A percentile compares a stretch with the other conserved stretches of the same genome.
Evolutionary conservation across 352 stramenopile genomes (phyloP).

Genomic region (Thalassiosira hispida): DNA sequence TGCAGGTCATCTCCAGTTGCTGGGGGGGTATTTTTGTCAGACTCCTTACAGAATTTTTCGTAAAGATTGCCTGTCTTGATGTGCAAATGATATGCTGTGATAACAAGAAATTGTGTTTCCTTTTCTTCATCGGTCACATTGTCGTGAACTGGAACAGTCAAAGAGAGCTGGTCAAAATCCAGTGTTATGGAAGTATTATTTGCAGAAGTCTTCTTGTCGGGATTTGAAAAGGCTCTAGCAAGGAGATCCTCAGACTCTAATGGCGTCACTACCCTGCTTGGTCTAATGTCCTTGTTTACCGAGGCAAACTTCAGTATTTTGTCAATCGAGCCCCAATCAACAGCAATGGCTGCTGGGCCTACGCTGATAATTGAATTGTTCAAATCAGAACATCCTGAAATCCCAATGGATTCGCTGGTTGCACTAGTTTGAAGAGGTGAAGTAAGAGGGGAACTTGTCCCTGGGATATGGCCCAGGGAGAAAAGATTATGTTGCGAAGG

Average conservation of each 20-base stretch:
- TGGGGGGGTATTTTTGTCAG: background rate
- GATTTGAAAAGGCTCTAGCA: conserved; percentile 26
- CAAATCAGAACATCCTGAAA: conserved; percentile 28
- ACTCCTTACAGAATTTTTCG: conserved; percentile 13
- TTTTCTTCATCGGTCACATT: background rate
- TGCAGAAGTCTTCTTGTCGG: background rate
- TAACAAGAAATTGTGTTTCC: conserved; percentile 29
- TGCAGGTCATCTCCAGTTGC: background rate
- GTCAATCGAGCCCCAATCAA: conserved; percentile 55
- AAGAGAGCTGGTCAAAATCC: conserved; percentile 32
- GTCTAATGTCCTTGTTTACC: conserved; percentile 30
- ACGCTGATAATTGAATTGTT: conserved; percentile 25
- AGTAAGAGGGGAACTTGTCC: background rate
- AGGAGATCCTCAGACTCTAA: conserved; percentile 35
- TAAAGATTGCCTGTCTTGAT: conserved; percentile 30
- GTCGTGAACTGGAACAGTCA: conserved; percentile 15
- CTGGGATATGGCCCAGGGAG: conserved; percentile 32
- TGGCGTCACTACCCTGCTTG: conserved; percentile 7
- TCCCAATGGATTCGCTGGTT: conserved; percentile 14
- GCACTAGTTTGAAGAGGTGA: background rate
- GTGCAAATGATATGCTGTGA: conserved; percentile 27
- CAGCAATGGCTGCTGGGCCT: conserved; percentile 13
- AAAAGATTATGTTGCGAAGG: conserved; percentile 30
- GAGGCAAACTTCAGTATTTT: conserved; percentile 36
- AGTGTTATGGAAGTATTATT: conserved; percentile 15